Evolutionary conservation across 2,329 filamentous ascomycete genomes (phyloP).

Genomic region (Nothophoma quercina): DNA sequence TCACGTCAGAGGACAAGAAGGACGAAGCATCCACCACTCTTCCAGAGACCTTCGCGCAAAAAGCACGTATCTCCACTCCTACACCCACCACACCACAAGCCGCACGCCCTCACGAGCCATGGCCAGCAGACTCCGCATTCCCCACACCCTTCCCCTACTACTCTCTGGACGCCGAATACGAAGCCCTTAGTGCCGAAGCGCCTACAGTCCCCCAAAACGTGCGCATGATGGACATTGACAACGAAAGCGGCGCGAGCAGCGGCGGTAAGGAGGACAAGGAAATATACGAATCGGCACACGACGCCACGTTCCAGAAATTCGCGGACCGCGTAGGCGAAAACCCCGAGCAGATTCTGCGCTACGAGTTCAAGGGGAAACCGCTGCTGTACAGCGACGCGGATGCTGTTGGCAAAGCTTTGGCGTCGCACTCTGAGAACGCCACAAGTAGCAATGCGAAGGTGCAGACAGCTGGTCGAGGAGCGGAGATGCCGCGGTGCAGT

Average conservation of each 20-base stretch:
- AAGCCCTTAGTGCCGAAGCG: slow-evolving; percentile 72
- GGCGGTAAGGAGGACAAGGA: slow-evolving; percentile 56
- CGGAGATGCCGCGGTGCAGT: slow-evolving; percentile 74
- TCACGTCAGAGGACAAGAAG: slow-evolving; percentile 26
- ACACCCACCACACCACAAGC: slow-evolving; percentile 39
- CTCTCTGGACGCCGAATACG: slow-evolving; percentile 89
- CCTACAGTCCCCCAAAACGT: slow-evolving; percentile 59
- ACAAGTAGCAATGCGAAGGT: slow-evolving; percentile 37
- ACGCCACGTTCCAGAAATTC: slow-evolving; percentile 60
- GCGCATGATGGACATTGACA: slow-evolving; percentile 53
- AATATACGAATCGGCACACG: slow-evolving; percentile 57
- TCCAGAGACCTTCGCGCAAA: slow-evolving; percentile 77
- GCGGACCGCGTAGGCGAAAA: slow-evolving; percentile 60
- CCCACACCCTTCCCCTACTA: slow-evolving; percentile 77
- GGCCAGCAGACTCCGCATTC: slow-evolving; percentile 73
- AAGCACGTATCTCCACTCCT: slow-evolving; percentile 62
- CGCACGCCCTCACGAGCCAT: slow-evolving; percentile 68
- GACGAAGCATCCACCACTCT: slow-evolving; percentile 60
- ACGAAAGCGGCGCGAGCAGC: slow-evolving; percentile 35
- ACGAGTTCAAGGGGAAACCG: slow-evolving; percentile 58
- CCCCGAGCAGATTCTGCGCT: slow-evolving; percentile 59
- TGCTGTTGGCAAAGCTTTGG: slow-evolving; percentile 71
- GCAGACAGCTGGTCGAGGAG: slow-evolving; percentile 33
- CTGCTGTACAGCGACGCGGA: slow-evolving; percentile 84
- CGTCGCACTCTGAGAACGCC: slow-evolving; percentile 39